Evolutionary conservation across 2,329 filamentous ascomycete genomes (phyloP), one percentile per base, ranked within the genome.

Genomic region (Rosellinia necatrix): DNA sequence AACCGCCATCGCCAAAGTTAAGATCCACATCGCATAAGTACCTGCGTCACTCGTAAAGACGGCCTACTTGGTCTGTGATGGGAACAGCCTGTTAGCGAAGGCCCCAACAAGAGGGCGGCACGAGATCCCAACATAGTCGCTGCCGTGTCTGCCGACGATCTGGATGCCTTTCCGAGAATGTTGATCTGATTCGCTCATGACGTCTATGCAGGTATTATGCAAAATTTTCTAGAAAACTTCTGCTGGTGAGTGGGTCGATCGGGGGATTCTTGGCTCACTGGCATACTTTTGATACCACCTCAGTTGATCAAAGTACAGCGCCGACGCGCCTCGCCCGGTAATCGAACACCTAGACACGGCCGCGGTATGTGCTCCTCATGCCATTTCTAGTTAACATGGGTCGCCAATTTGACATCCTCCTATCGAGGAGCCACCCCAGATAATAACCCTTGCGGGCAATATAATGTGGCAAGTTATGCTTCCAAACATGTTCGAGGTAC

Each of bases 181-280:
- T 17, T 46, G 44, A 21, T 55, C 51, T 58, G 50, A 58, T 60
- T 58, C 49, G 49, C 37, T 32, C 30, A 19, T 30, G 30, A 24
- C 27, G 17, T 41, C 2, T 21, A 25, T 57, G 50, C 48, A 55
- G 27, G 51, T 15, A 51, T 34, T 13, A 53, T 43, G 48, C 32
- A 49, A 52, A 47, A 9, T 43, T 60, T 61, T 61, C 58, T 56
- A 53, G 55, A 61, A 60, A 43, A 55, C 34, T 52, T 58, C 55
- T 49, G 50, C 34, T 46, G 19, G 34, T 22, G 37, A n/a, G 55
- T 58, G 51, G 50, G 48, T 52, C 48, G 41, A 37, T 40, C 17
- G 42, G n/a, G 42, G n/a, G 38, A 34, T 22, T 47, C 40, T 49
- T 53, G 19, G 25, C 37, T 50, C 49, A 38, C 49, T 46, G 17